A percentile compares a stretch with the other conserved stretches of the same genome.
Evolutionary conservation across 352 stramenopile species (phyloP).

Genomic region (Globisporangium nunn): DNA sequence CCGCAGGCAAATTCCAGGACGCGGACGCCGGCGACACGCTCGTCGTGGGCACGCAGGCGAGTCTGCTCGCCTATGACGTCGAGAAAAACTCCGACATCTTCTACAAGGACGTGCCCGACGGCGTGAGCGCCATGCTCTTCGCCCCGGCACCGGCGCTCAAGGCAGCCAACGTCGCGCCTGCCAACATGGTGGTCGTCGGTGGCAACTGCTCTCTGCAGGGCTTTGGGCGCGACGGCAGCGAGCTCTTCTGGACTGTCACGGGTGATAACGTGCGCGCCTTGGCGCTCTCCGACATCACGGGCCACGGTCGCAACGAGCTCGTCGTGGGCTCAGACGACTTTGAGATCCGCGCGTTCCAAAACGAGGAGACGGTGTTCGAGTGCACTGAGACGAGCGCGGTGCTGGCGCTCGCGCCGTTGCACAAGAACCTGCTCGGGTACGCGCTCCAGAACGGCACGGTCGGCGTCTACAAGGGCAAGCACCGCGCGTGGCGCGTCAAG

Average conservation of each 20-base stretch:
- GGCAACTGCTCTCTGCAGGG: conserved; percentile 91
- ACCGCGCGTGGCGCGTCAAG: conserved; percentile 89
- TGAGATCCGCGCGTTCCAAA: conserved; percentile 85
- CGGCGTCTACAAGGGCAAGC: conserved; percentile 88
- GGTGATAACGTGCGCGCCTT: conserved; percentile 88
- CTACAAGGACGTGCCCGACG: conserved; percentile 87
- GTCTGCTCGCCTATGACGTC: conserved; percentile 88
- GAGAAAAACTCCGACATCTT: conserved; percentile 93
- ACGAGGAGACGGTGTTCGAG: conserved; percentile 86
- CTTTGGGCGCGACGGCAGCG: conserved; percentile 69
- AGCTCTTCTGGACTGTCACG: conserved; percentile 90
- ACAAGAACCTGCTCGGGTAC: conserved; percentile 78
- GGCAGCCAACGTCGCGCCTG: conserved; percentile 17
- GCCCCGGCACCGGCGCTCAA: conserved; percentile 37
- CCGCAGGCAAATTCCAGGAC: conserved; percentile 59
- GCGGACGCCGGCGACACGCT: conserved; percentile 68
- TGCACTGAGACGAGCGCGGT: conserved; percentile 83
- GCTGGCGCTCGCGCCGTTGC: conserved; percentile 62
- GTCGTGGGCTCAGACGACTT: conserved; percentile 90
- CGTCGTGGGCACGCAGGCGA: conserved; percentile 86
- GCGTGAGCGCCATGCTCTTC: conserved; percentile 81
- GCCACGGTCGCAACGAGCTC: conserved; percentile 64
- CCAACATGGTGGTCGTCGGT: conserved; percentile 83
- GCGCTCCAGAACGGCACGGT: conserved; percentile 88
- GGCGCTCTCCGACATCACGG: conserved; percentile 63